Evolutionary conservation across 2,329 filamentous ascomycete genomes (phyloP).

Genomic region (Coleophoma cylindrospora): DNA sequence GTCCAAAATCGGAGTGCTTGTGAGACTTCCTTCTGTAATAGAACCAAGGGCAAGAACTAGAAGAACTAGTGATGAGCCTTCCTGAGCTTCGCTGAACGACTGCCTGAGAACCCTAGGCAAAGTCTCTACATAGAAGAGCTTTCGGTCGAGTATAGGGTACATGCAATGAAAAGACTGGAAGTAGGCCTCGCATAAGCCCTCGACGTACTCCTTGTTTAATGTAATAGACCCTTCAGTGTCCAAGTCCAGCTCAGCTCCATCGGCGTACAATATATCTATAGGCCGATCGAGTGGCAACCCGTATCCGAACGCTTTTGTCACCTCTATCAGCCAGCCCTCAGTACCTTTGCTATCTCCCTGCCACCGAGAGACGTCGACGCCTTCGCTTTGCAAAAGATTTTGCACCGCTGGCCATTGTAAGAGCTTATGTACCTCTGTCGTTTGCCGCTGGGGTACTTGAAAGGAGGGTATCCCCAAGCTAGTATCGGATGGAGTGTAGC

Average conservation of each 20-base stretch:
- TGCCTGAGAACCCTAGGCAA: neutral
- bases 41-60: constrained; percentile 1
- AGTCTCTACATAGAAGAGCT: neutral
- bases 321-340: neutral
- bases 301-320: neutral
- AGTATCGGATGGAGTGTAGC: neutral
- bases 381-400: neutral
- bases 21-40: neutral
- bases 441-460: neutral
- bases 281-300: neutral
- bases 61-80: neutral
- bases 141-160: neutral
- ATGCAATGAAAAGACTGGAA: neutral
- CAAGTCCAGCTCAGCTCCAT: neutral
- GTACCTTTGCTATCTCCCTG: neutral
- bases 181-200: neutral
- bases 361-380: neutral
- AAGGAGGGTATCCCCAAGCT: neutral
- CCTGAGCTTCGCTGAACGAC: neutral
- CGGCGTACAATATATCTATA: neutral
- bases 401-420: neutral
- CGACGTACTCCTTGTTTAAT: neutral
- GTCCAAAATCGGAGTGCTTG: neutral
- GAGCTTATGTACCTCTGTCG: neutral
- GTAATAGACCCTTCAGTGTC: neutral